Evolutionary conservation across 257 asterid genomes (phyloP), one percentile per base, ranked within the genome.

Genomic region (Primulina eburnea): DNA sequence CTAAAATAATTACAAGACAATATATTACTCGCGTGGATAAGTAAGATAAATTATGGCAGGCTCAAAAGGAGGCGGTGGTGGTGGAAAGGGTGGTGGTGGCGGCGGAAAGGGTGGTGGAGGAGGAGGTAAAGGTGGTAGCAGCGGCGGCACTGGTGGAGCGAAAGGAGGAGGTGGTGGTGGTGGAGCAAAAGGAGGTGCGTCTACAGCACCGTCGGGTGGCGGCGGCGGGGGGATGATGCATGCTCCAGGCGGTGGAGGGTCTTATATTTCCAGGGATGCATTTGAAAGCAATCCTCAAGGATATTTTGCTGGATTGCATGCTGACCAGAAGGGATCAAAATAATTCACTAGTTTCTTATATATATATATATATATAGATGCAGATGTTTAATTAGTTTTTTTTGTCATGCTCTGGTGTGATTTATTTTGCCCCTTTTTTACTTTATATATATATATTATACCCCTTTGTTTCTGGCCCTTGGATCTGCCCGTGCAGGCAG

Each of bases 261-360:
- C 57, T 0, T 60, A 35, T 9, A 81, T 76, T 11, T 76, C 86
- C 0, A 78, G 86, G 82, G 18, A 29, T 38, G 81, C 59, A 0
- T 84, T 84, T 70, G 86, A 84, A 24, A 78, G 77, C 53, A 68
- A 81, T 34, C 86, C 86, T 0, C 71, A 74, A 59, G 82, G 71
- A 1, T 81, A 81, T 10, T 84, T 84, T 33, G 8, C 70, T 24
- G 79, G 80, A n/a, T n/a, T 83, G 29, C 85, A 78, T 69, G 71
- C 64, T 14, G 58, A 26, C 12, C 63, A 50, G 0, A 74, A 71
- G 11, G 57, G 61, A 0, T 65, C 67, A 0, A 70, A 77, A 35
- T 76, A 28, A 65, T 47, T 56, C 0, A 38, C 16, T 43, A 28
- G 29, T 28, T 28, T 28, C 29, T n/a, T n/a, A n/a, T n/a, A n/a